phyloP scores from a whole-genome alignment of 2,329 filamentous ascomycete genomes.

The Talaromyces sp. region DNA sequence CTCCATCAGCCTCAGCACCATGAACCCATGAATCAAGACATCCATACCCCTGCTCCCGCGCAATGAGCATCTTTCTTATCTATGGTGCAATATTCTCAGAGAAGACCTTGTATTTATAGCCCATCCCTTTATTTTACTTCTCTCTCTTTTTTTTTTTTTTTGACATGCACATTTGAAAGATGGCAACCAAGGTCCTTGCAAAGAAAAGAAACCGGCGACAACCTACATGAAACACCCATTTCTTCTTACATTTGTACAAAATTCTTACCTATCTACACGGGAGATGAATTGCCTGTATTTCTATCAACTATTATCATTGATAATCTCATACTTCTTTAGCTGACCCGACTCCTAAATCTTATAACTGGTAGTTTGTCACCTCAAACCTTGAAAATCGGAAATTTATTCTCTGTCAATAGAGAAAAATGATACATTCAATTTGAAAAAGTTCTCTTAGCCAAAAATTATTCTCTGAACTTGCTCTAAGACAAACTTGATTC shows the following conservation, averaged over 20 bases:
- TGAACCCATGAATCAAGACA: constrained; percentile 29
- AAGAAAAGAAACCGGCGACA: not conserved
- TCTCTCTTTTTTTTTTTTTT: not conserved
- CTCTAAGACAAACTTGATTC: too few species aligned
- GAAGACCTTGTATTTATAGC: not conserved
- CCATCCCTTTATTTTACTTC: not conserved
- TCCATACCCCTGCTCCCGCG: constrained; percentile 20
- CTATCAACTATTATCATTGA: not conserved
- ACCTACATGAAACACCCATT: not conserved
- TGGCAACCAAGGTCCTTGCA: not conserved
- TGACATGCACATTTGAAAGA: not conserved
- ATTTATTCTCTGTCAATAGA: too few species aligned
- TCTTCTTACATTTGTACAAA: not conserved
- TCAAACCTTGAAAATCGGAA: too few species aligned
- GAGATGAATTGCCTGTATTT: not conserved
- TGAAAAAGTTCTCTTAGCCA: too few species aligned
- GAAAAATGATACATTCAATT: too few species aligned
- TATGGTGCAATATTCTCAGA: not conserved
- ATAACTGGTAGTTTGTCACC: too few species aligned
- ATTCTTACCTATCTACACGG: not conserved
- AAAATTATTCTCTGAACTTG: too few species aligned
- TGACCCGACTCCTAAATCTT: not conserved
- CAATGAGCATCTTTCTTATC: not conserved
- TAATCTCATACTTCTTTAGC: not conserved
- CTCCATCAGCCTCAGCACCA: constrained; percentile 25